Evolutionary conservation across 148 eudicot genomes (phyloP), one percentile per base, ranked within the genome.

Genomic region (Selenicereus undatus): DNA sequence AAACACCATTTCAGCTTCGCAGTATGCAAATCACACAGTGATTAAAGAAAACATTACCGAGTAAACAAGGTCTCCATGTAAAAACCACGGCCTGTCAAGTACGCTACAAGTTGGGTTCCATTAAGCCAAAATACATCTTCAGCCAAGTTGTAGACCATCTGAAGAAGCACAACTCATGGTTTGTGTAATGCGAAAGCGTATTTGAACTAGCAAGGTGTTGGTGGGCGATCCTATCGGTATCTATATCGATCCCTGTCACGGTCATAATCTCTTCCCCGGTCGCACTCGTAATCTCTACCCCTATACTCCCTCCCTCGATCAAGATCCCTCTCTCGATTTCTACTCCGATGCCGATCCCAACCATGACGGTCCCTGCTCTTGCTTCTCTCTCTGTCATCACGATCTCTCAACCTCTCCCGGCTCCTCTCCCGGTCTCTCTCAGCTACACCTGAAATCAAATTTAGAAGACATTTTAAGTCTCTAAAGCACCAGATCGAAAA

Each of bases 161-260:
- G 70, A 26, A n/a, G n/a, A n/a, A 65, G 70, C 32, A 26, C 24
- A 65, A 10, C 32, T 65, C 70, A 65, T 22, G 30, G 32, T 65
- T 65, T 9, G 70, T 26, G 26, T 65, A 5, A 65, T 10, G 30
- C 14, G 32, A 65, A 65, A 24, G 70, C 24, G 30, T 65, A 26
- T 32, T 11, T 24, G 12, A 65, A 24, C 30, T 65, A 8, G 70
- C 32, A 12, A 26, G 70, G 30, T 10, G 70, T 24, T 17, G 27
- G 70, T 65, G 10, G 70, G 50, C 24, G 48, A 71, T 12, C 18
- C 60, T 32, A 81, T 58, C 94, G 84, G 72, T 90, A 85, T 78
- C 91, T 83, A 80, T 93, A 92, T 18, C 89, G 93, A 29, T 86
- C 92, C 74, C 92, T 71, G 70, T 90, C 97, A 43, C 93, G 87